Evolutionary conservation across 768 basidiomycete species (phyloP), one percentile per base, ranked within the genome.

Genomic region (Collybiopsis confluens): DNA sequence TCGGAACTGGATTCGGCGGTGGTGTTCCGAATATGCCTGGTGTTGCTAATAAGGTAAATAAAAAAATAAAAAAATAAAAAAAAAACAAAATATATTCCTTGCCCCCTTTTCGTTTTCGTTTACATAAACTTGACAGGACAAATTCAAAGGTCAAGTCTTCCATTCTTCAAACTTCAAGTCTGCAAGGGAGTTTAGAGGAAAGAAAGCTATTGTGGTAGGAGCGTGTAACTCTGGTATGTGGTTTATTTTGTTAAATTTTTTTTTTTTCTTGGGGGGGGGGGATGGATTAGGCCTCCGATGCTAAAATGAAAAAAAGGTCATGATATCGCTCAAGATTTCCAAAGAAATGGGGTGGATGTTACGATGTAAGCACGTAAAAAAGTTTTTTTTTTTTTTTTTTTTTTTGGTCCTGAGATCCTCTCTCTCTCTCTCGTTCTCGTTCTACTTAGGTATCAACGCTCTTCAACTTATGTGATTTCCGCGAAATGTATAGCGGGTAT

Each of bases 121-220:
- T 9, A 16, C 13, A 11, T 5, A 37, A 23, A 23, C 3, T 36
- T 35, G 33, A n/a, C 16, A 42, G 41, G 50, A 52, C 24, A 37
- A 37, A 15, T 37, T 26, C 4, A 40, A 37, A 37, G 50, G 40
- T 41, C 18, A 23, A 18, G 30, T 40, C 23, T 26, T 27, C 20
- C 36, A 21, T 26, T n/a, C 37, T 23, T 52, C 13, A 38, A 27
- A 16, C 36, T 52, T 36, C 30, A n/a, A 40, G 30, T 59, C 72
- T 0, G 55, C 62, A n/a, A 11, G 69, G 66, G 15, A 70, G 70
- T 42, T 18, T 54, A 54, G 65, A 8, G 79, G 79, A n/a, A 80
- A 79, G 64, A 78, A 73, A 56, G 79, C 68, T 10, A 59, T 81
- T 5, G 68, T 82, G 27, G 68, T 82, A 15, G 80, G 80, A 27